Conservation (phyloP, 2,329 filamentous ascomycete genomes). For the Penicillium sp. region DNA sequence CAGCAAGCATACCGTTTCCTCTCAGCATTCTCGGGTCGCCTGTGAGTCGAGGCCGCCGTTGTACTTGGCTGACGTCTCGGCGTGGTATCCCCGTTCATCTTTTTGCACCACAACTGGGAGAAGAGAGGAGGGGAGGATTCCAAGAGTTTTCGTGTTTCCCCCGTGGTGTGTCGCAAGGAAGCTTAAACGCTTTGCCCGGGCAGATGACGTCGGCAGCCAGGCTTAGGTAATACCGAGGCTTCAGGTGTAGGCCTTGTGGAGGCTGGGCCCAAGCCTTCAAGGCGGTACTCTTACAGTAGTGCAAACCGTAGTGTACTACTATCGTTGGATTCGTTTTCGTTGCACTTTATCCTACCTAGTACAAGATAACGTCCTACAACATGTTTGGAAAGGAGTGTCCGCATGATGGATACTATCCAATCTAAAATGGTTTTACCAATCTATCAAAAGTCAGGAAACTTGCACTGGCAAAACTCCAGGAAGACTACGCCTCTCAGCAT, state of each 20-base stretch:
- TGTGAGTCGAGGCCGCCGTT: not conserved
- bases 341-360: not conserved
- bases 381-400: not conserved
- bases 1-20: conserved; percentile 17
- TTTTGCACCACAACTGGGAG: not conserved
- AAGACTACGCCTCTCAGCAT: no score
- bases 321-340: not conserved
- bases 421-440: not conserved
- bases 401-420: not conserved
- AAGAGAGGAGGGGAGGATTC: not conserved
- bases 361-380: no score
- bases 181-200: not conserved
- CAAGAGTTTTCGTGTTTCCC: not conserved
- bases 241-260: no score
- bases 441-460: not conserved
- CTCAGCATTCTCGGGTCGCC: conserved; percentile 1
- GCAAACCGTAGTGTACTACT: not conserved
- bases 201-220: conserved; percentile 7
- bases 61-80: not conserved
- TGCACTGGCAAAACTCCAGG: no score
- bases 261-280: no score
- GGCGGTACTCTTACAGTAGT: not conserved
- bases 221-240: conserved; percentile 7
- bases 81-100: conserved; percentile 17
- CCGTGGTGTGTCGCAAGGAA: not conserved